These are phyloP conservation scores for Raffaelea deltoideospora DNA, from an alignment of 2,329 filamentous ascomycete genomes.

Conservation along the genomic window DNA sequence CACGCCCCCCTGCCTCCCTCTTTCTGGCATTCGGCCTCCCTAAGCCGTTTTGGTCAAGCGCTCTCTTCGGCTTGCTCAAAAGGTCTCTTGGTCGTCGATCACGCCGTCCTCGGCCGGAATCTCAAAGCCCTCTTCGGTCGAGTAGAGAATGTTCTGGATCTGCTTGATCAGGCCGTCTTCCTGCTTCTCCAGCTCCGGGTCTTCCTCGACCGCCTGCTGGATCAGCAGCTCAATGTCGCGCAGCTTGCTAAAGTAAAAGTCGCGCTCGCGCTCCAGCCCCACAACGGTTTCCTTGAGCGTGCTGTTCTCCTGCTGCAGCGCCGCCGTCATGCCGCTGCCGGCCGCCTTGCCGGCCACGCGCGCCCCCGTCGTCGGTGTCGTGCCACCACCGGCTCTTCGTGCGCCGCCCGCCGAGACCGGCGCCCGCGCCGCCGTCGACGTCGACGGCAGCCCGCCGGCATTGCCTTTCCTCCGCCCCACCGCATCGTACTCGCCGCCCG, in stretches of 20 bases:
- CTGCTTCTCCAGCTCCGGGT: constrained; percentile 86
- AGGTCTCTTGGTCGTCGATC: constrained; percentile 66
- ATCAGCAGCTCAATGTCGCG: constrained; percentile 91
- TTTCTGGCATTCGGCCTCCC: too few species aligned
- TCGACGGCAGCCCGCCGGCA: constrained; percentile 39
- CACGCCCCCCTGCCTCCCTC: too few species aligned
- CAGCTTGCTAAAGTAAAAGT: constrained; percentile 99
- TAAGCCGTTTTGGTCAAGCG: neutral
- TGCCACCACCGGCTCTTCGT: constrained; percentile 37
- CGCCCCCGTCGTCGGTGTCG: constrained; percentile 45
- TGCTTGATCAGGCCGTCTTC: constrained; percentile 86
- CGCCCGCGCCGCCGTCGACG: constrained; percentile 27
- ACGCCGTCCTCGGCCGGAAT: constrained; percentile 64
- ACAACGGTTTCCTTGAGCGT: constrained; percentile 90
- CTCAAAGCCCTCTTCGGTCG: constrained; percentile 85
- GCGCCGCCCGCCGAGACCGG: constrained; percentile 33
- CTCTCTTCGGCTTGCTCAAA: constrained; percentile 26
- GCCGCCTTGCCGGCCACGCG: constrained; percentile 28
- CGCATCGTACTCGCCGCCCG: constrained; percentile 92
- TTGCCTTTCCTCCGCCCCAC: constrained; percentile 69
- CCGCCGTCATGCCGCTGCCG: constrained; percentile 50
- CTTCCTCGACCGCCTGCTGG: constrained; percentile 82
- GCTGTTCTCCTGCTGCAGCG: constrained; percentile 69
- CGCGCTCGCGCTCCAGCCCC: constrained; percentile 85
- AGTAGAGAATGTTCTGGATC: constrained; percentile 94